Conservation (phyloP, 768 basidiomycete genomes). For the Mycena sanguinolenta region DNA sequence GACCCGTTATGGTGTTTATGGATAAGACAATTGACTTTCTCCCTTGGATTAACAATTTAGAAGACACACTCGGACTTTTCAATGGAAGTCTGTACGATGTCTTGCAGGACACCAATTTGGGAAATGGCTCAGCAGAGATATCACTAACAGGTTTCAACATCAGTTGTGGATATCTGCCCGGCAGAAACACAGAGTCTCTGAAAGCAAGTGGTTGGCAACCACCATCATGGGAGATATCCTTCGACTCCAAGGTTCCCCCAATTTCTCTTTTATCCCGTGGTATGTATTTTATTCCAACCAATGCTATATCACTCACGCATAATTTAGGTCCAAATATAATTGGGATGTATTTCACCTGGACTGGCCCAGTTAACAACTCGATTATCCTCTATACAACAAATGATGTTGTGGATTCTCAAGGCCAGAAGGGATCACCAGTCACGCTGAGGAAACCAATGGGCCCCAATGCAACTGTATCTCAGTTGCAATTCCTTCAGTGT, state of each 20-base stretch:
- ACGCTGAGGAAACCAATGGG: neutral
- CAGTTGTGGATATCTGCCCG: slow-evolving; percentile 3
- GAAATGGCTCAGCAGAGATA: neutral
- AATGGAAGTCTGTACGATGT: slow-evolving; percentile 10
- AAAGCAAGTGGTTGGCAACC: neutral
- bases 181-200: neutral
- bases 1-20: neutral
- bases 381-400: slow-evolving; percentile 1
- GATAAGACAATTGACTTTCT: neutral
- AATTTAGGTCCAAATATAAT: slow-evolving; percentile 2
- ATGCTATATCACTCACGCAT: neutral
- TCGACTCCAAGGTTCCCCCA: neutral
- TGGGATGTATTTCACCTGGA: neutral
- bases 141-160: slow-evolving; percentile 7
- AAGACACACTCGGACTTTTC: slow-evolving; percentile 2
- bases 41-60: neutral
- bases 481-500: slow-evolving; percentile 3
- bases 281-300: neutral
- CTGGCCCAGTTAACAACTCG: neutral
- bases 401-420: slow-evolving; percentile 4
- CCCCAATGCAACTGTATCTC: slow-evolving; percentile 1
- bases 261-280: neutral
- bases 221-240: neutral
- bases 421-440: slow-evolving; percentile 2
- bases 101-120: neutral